Evolutionary conservation across 129 eudicot genomes (phyloP).

Genomic region (Apium graveolens): DNA sequence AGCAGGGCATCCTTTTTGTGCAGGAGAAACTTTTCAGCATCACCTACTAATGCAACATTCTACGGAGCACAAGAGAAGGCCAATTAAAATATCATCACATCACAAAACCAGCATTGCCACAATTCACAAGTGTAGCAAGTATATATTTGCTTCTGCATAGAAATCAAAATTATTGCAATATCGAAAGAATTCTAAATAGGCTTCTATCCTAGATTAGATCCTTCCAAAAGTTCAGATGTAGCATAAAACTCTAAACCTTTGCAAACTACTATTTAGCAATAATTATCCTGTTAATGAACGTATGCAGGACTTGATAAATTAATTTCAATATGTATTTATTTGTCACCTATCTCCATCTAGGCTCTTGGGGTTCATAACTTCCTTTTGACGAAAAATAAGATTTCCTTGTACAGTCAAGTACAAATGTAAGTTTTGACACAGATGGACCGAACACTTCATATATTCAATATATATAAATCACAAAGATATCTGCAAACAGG

Average conservation of each 20-base stretch:
- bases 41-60: conserved; percentile 67
- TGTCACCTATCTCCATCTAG: not conserved
- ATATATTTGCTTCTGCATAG: not conserved
- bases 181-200: not conserved
- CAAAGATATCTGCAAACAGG: not conserved
- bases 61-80: conserved; percentile 20
- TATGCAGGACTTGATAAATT: not conserved
- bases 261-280: not conserved
- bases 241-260: not conserved
- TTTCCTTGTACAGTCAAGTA: not conserved
- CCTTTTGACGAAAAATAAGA: not conserved
- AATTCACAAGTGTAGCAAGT: not conserved
- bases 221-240: not conserved
- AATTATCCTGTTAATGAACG: not conserved
- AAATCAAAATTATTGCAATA: not conserved
- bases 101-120: conserved; percentile 12
- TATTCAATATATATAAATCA: not conserved
- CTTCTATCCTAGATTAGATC: not conserved
- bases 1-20: conserved; percentile 52
- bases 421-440: not conserved
- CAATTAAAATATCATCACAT: conserved; percentile 13
- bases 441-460: not conserved
- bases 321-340: not conserved
- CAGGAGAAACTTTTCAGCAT: conserved; percentile 80
- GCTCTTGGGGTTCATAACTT: not conserved